Evolutionary conservation across 345 rosid genomes (phyloP), one percentile per base, ranked within the genome.

Genomic region (Salix exigua): DNA sequence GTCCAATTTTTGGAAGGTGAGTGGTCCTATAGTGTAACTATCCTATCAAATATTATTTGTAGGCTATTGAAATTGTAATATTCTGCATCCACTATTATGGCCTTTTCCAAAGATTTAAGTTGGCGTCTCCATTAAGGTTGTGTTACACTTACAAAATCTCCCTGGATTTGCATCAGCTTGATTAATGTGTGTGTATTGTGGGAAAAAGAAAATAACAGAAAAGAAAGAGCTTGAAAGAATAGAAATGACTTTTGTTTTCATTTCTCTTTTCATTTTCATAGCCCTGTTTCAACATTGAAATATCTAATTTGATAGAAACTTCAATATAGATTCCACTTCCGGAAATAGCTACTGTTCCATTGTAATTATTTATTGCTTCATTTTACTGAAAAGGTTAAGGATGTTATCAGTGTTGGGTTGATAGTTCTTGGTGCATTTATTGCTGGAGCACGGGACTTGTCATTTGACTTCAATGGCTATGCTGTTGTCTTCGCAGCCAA

Each of bases 371-470:
- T 82, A 82, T 84, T 79, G 38, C 65, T 76, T 84, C 76, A 58
- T 82, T 78, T 42, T 83, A 85, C 89, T 90, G 82, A 88, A 82
- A 74, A 73, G 68, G 60, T 83, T 84, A 84, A 78, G 82, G 86
- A 53, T 88, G 81, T 84, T 89, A 77, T 80, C 94, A 96, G 99
- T 90, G 99, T 93, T 44, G 95, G 97, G 25, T 78, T 93, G 83
- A 93, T 96, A 78, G 51, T 96, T 82, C 69, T 96, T 83, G 99
- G 99, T 46, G 98, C 97, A 77, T 84, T 93, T 78, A 78, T 93
- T 46, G 99, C 99, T 17, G 99, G 99, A 86, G 97, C 97, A 50
- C 94, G 97, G 79, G 99, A 96, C 82, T 89, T 93, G 82, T 92
- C 98, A 71, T 96, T 89, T 82, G 97, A 96, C 83, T 87, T 90